Evolutionary conservation across 2,329 filamentous ascomycete species (phyloP), one percentile per base, ranked within the genome.

Genomic region (Cadophora luteo-olivacea): DNA sequence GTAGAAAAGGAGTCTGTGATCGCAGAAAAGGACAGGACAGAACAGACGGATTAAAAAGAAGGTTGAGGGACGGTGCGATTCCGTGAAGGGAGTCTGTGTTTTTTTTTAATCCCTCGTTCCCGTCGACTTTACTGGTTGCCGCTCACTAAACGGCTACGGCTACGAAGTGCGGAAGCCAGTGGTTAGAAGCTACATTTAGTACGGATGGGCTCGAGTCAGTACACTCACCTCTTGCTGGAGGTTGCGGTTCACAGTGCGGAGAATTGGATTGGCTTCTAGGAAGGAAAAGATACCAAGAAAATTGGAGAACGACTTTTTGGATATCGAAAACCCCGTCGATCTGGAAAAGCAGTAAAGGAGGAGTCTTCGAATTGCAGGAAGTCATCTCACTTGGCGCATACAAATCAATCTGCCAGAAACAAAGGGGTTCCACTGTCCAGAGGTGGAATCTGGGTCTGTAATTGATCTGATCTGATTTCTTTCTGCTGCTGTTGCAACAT

Each of bases 1-100:
- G 11, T 19, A 29, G 45, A 14, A 36, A 38, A 33, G 33, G 57
- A 60, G 45, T 62, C 41, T 49, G 60, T 62, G 60, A 5, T 29
- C 29, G 29, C 29, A 29, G 29, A 29, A 29, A 29, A 29, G 29
- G 29, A 29, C 29, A 29, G 29, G 29, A 29, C 29, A 29, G 36
- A 14, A 52, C 32, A 38, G 41, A 19, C 12, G 19, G 2, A 45
- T 16, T 16, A 45, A 14, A 14, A 45, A 45, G 14, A 45, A 45
- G 16, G 12, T 45, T 14, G 16, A 45, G 36, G 36, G 36, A 38
- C 36, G 36, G 8, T 45, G 29, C 16, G 41, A 45, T 19, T 45
- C 41, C 8, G n/a, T 9, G 45, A 49, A 49, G 45, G n/a, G 45
- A 22, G 45, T 49, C 45, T 49, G 45, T 49, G 45, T 49, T 6